Evolutionary conservation across 805 yeast species (phyloP).

Genomic region (Kluyveromyces nonfermentans): DNA sequence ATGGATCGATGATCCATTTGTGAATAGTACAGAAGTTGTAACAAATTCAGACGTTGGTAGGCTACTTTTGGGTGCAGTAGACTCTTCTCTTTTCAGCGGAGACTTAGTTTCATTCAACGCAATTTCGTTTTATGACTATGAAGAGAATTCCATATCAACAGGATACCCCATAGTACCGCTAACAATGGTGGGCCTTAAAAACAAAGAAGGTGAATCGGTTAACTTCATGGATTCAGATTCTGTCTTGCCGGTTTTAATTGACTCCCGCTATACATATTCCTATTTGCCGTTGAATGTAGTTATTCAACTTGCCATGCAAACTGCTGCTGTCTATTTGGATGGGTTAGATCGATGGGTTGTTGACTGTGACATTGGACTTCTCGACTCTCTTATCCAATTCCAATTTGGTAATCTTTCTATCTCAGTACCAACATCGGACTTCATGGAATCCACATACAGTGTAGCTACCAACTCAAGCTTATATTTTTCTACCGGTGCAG

Average conservation of each 20-base stretch:
- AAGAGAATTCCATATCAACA: constrained; percentile 12
- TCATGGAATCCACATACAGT: constrained; percentile 34
- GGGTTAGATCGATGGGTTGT: constrained; percentile 49
- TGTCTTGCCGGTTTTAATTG: constrained; percentile 47
- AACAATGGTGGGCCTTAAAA: constrained; percentile 36
- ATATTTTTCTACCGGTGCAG: constrained; percentile 42
- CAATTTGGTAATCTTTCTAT: constrained; percentile 44
- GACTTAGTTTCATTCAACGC: constrained; percentile 41
- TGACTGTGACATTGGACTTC: constrained; percentile 42
- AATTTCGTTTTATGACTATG: constrained; percentile 32
- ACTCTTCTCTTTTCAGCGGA: constrained; percentile 37
- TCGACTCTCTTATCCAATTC: constrained; percentile 45
- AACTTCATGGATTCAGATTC: constrained; percentile 30
- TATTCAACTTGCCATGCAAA: constrained; percentile 56
- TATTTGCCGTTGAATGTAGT: constrained; percentile 48
- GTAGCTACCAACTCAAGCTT: constrained; percentile 28
- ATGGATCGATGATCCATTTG: constrained; percentile 18
- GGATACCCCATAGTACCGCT: constrained; percentile 41
- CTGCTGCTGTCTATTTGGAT: constrained; percentile 52
- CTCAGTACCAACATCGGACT: constrained; percentile 39
- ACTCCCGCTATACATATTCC: constrained; percentile 41
- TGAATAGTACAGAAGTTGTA: not conserved
- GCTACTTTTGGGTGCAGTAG: constrained; percentile 52
- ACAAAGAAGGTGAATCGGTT: constrained; percentile 32
- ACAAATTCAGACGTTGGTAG: constrained; percentile 21